A percentile compares a stretch with the other conserved stretches of the same genome.
These are phyloP conservation scores for Heliamphora ciliata DNA, from an alignment of 179 eudicot species.

Conservation along the genomic window DNA sequence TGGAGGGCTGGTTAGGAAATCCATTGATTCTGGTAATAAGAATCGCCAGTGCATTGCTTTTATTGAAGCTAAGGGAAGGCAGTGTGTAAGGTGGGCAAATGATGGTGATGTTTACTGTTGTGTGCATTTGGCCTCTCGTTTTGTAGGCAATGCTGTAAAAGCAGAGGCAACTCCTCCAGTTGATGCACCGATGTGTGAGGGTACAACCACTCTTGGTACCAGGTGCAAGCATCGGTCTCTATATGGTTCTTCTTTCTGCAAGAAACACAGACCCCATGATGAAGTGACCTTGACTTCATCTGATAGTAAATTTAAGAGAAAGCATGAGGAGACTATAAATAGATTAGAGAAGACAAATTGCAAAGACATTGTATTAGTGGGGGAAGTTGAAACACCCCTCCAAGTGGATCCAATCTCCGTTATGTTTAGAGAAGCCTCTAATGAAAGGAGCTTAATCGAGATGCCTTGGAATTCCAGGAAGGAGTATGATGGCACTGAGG, in stretches of 20 bases:
- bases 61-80: conserved; percentile 90
- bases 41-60: conserved; percentile 70
- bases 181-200: conserved; percentile 64
- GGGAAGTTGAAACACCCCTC: conserved; percentile 37
- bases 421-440: conserved; percentile 24
- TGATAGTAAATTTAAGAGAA: conserved; percentile 47
- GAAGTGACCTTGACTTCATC: conserved; percentile 36
- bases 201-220: conserved; percentile 76
- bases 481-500: conserved; percentile 27
- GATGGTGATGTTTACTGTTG: conserved; percentile 93
- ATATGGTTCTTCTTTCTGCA: conserved; percentile 63
- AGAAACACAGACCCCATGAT: conserved; percentile 63
- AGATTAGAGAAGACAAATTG: conserved; percentile 29
- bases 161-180: conserved; percentile 34
- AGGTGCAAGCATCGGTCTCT: conserved; percentile 84
- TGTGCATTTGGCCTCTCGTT: conserved; percentile 78
- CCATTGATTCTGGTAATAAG: conserved; percentile 31
- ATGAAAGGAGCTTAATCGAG: conserved; percentile 24
- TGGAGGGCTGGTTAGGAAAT: conserved; percentile 29
- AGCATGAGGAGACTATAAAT: conserved; percentile 34
- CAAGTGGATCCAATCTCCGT: conserved; percentile 36
- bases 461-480: conserved; percentile 25
- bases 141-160: conserved; percentile 32
- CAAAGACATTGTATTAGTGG: conserved; percentile 34
- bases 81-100: conserved; percentile 92